These are phyloP conservation scores for Cercospora sp. DNA, from an alignment of 2,329 filamentous ascomycete species.

Conservation along the genomic window DNA sequence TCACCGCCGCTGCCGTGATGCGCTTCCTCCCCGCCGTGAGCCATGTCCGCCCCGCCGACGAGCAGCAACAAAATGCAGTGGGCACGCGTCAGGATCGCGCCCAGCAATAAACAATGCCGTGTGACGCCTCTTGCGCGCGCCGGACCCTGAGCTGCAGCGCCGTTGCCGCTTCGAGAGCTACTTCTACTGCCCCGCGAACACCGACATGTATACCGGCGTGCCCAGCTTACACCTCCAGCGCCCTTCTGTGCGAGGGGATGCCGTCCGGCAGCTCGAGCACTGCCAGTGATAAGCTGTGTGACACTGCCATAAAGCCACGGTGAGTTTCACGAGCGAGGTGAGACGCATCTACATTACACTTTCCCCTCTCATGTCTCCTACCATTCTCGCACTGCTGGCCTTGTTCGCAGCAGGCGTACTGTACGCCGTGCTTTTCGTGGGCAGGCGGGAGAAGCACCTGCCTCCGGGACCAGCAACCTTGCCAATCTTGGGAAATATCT, in stretches of 20 bases:
- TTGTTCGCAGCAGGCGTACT: constrained; percentile 16
- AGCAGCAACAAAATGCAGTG: background rate
- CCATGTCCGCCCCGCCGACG: background rate
- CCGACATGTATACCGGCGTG: background rate
- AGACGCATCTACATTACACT: background rate
- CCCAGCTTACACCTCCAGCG: background rate
- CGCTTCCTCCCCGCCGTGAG: background rate
- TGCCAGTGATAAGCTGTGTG: background rate
- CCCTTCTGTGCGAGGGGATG: background rate
- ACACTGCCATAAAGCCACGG: background rate
- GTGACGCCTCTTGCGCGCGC: background rate
- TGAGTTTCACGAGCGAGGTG: background rate
- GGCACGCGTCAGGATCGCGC: background rate
- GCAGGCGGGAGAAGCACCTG: constrained; percentile 28
- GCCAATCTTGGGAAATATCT: constrained; percentile 47
- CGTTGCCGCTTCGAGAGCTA: background rate
- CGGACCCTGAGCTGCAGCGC: background rate
- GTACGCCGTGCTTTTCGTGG: constrained; percentile 24
- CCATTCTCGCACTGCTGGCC: constrained; percentile 3
- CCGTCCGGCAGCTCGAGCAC: background rate
- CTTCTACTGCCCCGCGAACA: background rate
- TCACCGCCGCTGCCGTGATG: background rate
- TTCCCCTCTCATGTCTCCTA: constrained; percentile 2
- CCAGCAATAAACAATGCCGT: background rate
- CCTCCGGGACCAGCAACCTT: constrained; percentile 44